Evolutionary conservation across 2,329 filamentous ascomycete genomes (phyloP).

Genomic region (Calonectria multiphialidica): DNA sequence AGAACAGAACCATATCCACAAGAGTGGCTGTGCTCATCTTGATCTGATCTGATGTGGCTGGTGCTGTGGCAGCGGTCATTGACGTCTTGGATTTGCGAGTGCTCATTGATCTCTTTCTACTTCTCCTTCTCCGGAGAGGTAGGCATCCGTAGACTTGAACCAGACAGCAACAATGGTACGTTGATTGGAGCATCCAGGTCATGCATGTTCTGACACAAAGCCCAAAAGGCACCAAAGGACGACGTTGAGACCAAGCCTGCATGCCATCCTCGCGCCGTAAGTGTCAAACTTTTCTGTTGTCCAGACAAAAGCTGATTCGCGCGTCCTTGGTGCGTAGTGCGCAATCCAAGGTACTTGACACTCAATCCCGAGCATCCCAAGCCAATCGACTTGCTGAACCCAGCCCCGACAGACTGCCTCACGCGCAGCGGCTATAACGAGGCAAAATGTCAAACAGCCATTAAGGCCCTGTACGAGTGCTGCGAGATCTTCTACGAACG

Average conservation of each 20-base stretch:
- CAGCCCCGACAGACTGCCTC: slow-evolving; percentile 76
- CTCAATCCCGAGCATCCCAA: not conserved
- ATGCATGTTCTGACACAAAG: not conserved
- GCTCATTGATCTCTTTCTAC: not conserved
- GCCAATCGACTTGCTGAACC: slow-evolving; percentile 13
- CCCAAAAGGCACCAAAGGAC: slow-evolving; percentile 63
- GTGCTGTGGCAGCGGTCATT: not conserved
- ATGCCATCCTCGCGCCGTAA: slow-evolving; percentile 86
- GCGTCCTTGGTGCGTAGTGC: slow-evolving; percentile 67
- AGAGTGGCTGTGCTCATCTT: slow-evolving; percentile 4
- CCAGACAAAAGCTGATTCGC: slow-evolving; percentile 17
- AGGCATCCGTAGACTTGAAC: not conserved
- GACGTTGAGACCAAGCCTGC: slow-evolving; percentile 82
- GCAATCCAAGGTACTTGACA: slow-evolving; percentile 81
- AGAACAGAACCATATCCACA: not conserved
- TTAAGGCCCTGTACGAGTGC: slow-evolving; percentile 93
- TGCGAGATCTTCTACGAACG: slow-evolving; percentile 89
- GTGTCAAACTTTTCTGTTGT: slow-evolving; percentile 44
- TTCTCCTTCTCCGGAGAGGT: not conserved
- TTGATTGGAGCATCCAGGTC: not conserved
- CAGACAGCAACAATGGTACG: slow-evolving; percentile 19
- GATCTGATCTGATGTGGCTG: slow-evolving; percentile 17
- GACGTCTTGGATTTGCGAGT: not conserved
- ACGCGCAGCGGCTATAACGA: slow-evolving; percentile 88
- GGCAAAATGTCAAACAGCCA: slow-evolving; percentile 80